Percentiles rank a stretch among this genome's conserved stretches.
Conservation (phyloP, 31 red algal species). For the Bonnemaisonia californica region DNA sequence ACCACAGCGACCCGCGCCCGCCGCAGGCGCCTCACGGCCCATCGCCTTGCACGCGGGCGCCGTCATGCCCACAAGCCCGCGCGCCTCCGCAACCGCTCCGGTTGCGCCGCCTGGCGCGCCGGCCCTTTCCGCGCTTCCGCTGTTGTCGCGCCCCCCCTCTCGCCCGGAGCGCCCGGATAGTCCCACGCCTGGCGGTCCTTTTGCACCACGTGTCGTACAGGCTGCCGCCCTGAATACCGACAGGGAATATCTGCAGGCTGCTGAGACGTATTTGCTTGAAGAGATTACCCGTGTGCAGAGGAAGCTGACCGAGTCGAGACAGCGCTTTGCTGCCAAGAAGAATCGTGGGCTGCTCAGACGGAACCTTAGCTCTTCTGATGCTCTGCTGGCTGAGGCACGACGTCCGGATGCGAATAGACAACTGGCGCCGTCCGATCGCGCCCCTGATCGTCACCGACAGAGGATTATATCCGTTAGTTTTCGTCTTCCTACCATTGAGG, state of each 20-base stretch:
- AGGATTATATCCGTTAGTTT: conserved; percentile 60
- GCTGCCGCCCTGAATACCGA: conserved; percentile 15
- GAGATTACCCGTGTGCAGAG: conserved; percentile 36
- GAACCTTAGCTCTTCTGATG: conserved; percentile 1
- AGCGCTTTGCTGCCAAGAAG: conserved; percentile 4
- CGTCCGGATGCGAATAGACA: not conserved
- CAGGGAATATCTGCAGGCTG: conserved; percentile 28
- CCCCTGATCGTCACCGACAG: conserved; percentile 33
- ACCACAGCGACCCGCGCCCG: too few relatives aligned
- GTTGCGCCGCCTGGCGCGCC: too few relatives aligned
- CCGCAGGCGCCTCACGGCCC: too few relatives aligned
- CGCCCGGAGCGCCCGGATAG: not conserved
- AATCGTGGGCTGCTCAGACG: conserved; percentile 31
- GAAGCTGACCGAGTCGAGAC: conserved; percentile 23
- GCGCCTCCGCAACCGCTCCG: too few relatives aligned
- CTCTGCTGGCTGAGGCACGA: not conserved
- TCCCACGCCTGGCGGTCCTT: not conserved
- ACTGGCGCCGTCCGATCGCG: not conserved
- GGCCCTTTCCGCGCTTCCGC: too few relatives aligned
- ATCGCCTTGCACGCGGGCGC: too few relatives aligned
- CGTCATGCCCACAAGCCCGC: too few relatives aligned
- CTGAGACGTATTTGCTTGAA: conserved; percentile 36
- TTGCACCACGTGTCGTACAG: not conserved
- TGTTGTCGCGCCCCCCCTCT: too few relatives aligned
- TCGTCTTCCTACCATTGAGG: conserved; percentile 36